Base-by-base conservation (phyloP, 495 filamentous ascomycete species). In the Cercophora samala region DNA sequence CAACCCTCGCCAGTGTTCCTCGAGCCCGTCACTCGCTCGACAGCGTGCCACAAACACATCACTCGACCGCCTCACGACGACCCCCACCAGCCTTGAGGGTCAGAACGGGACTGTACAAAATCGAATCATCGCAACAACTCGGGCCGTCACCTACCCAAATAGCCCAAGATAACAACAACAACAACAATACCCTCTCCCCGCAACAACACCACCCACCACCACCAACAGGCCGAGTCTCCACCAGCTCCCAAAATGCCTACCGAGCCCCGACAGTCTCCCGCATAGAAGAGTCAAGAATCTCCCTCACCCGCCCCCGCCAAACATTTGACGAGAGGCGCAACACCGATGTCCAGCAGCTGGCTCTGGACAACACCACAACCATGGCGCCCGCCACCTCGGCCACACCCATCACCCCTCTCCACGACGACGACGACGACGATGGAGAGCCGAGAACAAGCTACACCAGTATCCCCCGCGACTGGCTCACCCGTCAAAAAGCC, bases 71-170 rank as follows among this genome's bases (percentile, higher is more conserved):
- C 1, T 11, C 37, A n/a, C 69, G 58, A 24, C 64, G 19, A 59
- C 55, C 64, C 1, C 68, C 24, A 29, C 67, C 63, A 4, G 37
- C 63, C 9, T 51, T 68, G 60, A 58, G 25, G 17, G 25, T 59
- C 29, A 66, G 64, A 13, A 66, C 73, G 1, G 68, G 64, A 11
- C 70, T 76, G 8, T 75, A 75, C 66, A 75, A 74, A 5, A 73
- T 75, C 64, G 62, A 74, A 26, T 76, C 37, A 46, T 46, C 76
- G 6, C 68, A 74, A 19, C 67, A 58, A 0, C 59, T 55, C 13
- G 25, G 53, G 4, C 64, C 67, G 9, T 65, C 62, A 19, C 62
- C 69, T 52, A 52, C 17, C 25, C 62, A 67, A 17, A 51, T 22
- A 17, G 52, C 53, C 2, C 32, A 37, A 22, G 64, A 62, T 15